Conservation (phyloP, 73 alveolate species). For the Paramecium sonneborni region DNA sequence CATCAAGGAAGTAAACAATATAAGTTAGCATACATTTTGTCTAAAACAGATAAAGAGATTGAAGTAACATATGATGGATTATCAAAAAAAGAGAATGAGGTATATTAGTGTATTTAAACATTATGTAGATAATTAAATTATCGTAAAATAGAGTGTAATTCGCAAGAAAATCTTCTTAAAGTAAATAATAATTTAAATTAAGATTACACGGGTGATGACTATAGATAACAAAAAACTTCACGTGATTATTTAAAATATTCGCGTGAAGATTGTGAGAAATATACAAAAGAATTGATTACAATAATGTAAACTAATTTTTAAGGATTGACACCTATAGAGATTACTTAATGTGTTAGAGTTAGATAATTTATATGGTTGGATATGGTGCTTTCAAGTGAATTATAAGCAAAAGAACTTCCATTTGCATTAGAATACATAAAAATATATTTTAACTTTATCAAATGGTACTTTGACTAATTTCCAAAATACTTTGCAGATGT, state of each 20-base stretch:
- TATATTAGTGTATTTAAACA: neutral
- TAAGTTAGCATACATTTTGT: constrained; percentile 23
- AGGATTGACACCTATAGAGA: constrained; percentile 47
- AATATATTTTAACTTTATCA: constrained; percentile 59
- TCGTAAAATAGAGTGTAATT: neutral
- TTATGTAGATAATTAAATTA: constrained; percentile 23
- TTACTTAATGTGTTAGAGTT: constrained; percentile 77
- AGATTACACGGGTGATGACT: constrained; percentile 57
- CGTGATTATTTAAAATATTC: constrained; percentile 24
- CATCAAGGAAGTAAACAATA: neutral
- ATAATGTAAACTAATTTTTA: neutral
- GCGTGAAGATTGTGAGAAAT: constrained; percentile 3
- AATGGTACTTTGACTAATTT: constrained; percentile 72
- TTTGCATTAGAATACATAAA: constrained; percentile 73
- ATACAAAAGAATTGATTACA: neutral
- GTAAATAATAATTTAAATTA: neutral
- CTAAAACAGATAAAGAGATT: constrained; percentile 2
- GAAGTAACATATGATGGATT: constrained; percentile 46
- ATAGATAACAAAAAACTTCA: neutral
- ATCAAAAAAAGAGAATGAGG: constrained; percentile 51
- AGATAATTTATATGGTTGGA: constrained; percentile 79
- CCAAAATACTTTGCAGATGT: constrained; percentile 67
- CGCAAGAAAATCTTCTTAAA: neutral
- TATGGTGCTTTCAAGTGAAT: constrained; percentile 68
- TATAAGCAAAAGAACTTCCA: constrained; percentile 39